A percentile compares a stretch with the other conserved stretches of the same genome.
phyloP scores from a whole-genome alignment of 2,329 filamentous ascomycete genomes.

The Aquanectria penicillioides region DNA sequence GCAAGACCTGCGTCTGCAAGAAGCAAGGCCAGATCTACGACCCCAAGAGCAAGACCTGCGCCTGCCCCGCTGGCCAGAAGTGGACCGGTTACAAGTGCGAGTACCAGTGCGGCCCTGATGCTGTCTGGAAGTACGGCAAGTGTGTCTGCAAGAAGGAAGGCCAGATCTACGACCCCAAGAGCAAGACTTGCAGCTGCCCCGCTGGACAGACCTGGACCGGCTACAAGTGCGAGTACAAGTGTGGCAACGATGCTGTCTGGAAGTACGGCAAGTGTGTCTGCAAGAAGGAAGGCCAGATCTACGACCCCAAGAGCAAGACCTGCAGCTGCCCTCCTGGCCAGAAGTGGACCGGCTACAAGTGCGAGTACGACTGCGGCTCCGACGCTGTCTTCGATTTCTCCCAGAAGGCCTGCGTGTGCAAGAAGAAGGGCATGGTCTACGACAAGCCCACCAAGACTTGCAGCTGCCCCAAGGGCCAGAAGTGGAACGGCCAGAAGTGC shows the following conservation, averaged over 20 bases:
- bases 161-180: conserved; percentile 30
- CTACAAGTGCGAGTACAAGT: not conserved
- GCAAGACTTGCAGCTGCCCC: conserved; percentile 34
- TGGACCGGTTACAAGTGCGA: conserved; percentile 30
- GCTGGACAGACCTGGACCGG: conserved; percentile 11
- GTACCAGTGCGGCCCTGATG: conserved; percentile 28
- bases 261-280: not conserved
- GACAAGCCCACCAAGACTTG: not conserved
- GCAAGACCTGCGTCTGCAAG: not conserved
- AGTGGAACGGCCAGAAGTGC: not conserved
- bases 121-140: conserved; percentile 30
- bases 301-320: not conserved
- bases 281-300: not conserved
- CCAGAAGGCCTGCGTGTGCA: not conserved
- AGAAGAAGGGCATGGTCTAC: not conserved
- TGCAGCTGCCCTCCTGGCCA: not conserved
- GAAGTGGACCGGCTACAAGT: not conserved
- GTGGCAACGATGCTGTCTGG: not conserved
- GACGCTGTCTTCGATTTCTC: not conserved
- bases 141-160: conserved; percentile 35
- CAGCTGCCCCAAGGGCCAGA: not conserved
- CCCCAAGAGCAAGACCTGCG: conserved; percentile 24
- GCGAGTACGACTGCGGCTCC: not conserved
- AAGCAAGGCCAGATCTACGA: not conserved
- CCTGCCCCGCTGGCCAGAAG: conserved; percentile 11